Conservation (phyloP, 2,329 filamentous ascomycete genomes). For the Apiospora hydei region DNA sequence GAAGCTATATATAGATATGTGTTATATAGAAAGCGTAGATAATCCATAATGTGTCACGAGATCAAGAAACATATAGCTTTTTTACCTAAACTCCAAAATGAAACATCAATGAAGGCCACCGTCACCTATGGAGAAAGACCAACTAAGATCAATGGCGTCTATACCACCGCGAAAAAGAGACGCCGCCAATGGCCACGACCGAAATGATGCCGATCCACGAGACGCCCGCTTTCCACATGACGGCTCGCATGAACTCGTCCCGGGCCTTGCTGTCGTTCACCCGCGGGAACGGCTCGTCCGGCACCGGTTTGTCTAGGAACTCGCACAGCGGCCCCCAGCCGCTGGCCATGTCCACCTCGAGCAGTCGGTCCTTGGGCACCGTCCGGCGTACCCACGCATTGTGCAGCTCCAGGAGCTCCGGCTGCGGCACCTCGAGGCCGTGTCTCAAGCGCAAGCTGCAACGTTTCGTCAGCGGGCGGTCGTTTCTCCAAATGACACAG, state of each 20-base stretch:
- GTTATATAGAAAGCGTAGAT: background rate
- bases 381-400: constrained; percentile 23
- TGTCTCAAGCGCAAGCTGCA: background rate
- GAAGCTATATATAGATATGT: background rate
- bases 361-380: constrained; percentile 25
- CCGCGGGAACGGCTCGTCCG: constrained; percentile 39
- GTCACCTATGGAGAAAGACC: background rate
- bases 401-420: constrained; percentile 21
- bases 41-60: constrained; percentile 5
- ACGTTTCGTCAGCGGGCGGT: background rate
- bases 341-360: constrained; percentile 37
- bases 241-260: constrained; percentile 9
- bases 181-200: background rate
- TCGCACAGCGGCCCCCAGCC: constrained; percentile 41
- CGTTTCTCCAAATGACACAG: background rate
- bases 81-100: background rate
- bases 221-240: background rate
- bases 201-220: background rate
- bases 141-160: background rate
- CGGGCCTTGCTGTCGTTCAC: constrained; percentile 38
- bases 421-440: background rate
- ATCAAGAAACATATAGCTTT: background rate
- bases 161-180: background rate
- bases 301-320: constrained; percentile 40
- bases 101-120: too few species aligned